Base-by-base conservation (phyloP, 2,329 filamentous ascomycete genomes). In the Lachnellula arida region DNA sequence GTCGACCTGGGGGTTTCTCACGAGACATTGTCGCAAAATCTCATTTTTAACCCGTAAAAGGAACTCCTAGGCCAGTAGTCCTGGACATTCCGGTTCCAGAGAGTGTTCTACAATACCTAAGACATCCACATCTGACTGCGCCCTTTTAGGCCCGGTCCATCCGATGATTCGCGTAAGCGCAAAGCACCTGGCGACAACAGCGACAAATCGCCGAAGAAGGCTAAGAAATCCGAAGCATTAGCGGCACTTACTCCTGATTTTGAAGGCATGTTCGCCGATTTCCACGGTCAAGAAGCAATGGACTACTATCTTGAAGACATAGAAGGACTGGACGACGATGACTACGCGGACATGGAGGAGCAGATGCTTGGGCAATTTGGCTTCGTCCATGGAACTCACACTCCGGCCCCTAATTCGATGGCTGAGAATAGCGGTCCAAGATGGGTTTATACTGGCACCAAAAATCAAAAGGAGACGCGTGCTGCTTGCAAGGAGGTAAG, bases 401-500 rank as follows among this genome's bases (percentile, higher is more conserved):
- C 28, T 48, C 46, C 5, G 54, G n/a, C 28, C 15, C 37, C 37
- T 40, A n/a, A 40, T 4, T 40, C 15, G 15, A 2, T 15, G n/a
- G 39, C 8, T 8, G 32, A 37, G 51, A 53, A 15, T 23, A 28
- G 40, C 39, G 51, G 40, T 19, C 19, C 17, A 22, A 56, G 52
- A 25, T 63, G 61, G 61, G 39, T 50, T n/a, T 63, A 63, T 32
- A 56, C 52, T 28, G 52, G 59, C 17, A 34, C 28, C 2, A 53
- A 55, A 22, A 57, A 49, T 5, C 54, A 56, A 19, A 62, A 61
- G 34, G 58, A 59, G 19, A 53, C 59, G 12, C 57, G 55, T 22
- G 51, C 53, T 32, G 61, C 56, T 6, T 60, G 57, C 43, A 61
- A 63, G 49, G 61, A 63, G 25, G 37, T 40, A 40, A 40, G 37